A percentile compares a stretch with the other conserved stretches of the same genome.
phyloP scores from a whole-genome alignment of 805 yeast genomes.

The Starmerella geochares region DNA sequence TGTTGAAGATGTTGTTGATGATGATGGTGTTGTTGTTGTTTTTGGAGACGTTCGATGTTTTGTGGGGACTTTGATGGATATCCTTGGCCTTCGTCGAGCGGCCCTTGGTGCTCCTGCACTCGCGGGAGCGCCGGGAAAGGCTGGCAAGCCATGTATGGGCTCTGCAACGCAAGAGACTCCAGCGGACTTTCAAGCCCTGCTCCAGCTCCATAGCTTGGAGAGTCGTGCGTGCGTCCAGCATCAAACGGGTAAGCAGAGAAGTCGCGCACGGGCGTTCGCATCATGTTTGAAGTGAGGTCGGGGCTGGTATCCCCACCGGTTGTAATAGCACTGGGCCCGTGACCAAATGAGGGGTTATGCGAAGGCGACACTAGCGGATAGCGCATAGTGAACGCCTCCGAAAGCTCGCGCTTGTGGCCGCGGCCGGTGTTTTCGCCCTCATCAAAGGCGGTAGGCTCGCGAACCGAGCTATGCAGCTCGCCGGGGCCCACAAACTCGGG shows the following conservation, averaged over 20 bases:
- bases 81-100: background rate
- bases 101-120: background rate
- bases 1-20: background rate
- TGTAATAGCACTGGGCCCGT: background rate
- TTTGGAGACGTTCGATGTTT: background rate
- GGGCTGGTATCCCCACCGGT: background rate
- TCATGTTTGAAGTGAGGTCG: background rate
- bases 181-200: slow-evolving; percentile 19
- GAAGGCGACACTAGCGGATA: slow-evolving; percentile 19
- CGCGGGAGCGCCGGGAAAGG: slow-evolving; percentile 17
- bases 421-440: background rate
- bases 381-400: slow-evolving; percentile 21
- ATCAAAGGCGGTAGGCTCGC: background rate
- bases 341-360: slow-evolving; percentile 9
- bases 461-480: background rate
- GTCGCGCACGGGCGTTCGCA: slow-evolving; percentile 20
- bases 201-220: slow-evolving; percentile 11
- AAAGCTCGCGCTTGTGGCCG: slow-evolving; percentile 20
- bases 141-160: slow-evolving; percentile 17
- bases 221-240: slow-evolving; percentile 2
- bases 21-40: background rate
- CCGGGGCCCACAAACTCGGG: slow-evolving; percentile 3
- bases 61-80: background rate
- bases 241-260: slow-evolving; percentile 4
- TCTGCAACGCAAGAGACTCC: slow-evolving; percentile 16